These are phyloP conservation scores for Globisporangium acanthophoron DNA, from an alignment of 352 stramenopile species.

Conservation along the genomic window DNA sequence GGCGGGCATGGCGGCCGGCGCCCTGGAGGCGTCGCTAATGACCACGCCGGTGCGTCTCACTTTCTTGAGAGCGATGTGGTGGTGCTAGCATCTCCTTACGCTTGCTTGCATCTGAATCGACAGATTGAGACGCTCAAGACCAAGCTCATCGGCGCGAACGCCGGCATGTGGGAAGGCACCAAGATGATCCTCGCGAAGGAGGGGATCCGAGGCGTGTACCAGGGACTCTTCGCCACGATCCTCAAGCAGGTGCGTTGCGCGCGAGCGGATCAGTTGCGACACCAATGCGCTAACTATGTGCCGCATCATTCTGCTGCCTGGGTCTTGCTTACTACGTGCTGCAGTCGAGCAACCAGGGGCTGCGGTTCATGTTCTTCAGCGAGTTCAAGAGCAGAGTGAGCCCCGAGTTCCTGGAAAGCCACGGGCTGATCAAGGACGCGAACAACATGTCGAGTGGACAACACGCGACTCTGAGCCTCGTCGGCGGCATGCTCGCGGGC, in stretches of 20 bases:
- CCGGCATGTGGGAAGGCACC: slow-evolving; percentile 86
- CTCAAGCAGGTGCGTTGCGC: slow-evolving; percentile 83
- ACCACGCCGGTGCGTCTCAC: slow-evolving; percentile 81
- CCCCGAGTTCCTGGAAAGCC: slow-evolving; percentile 44
- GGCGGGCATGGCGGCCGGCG: slow-evolving; percentile 90
- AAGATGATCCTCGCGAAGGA: slow-evolving; percentile 91
- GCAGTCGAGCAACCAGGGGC: slow-evolving; percentile 91
- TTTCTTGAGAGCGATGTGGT: too few species aligned
- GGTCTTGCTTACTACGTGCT: not conserved
- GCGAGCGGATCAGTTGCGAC: not conserved
- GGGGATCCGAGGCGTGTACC: slow-evolving; percentile 90
- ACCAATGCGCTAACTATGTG: too few species aligned
- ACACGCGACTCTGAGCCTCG: slow-evolving; percentile 82
- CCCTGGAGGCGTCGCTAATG: slow-evolving; percentile 89
- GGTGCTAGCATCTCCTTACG: not conserved
- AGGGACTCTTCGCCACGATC: slow-evolving; percentile 91
- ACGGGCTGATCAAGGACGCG: slow-evolving; percentile 54
- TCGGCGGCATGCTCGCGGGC: slow-evolving; percentile 94
- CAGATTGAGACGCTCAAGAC: slow-evolving; percentile 96
- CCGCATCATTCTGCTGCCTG: too few species aligned
- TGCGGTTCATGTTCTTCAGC: slow-evolving; percentile 97
- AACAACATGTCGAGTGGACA: slow-evolving; percentile 68
- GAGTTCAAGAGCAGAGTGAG: slow-evolving; percentile 88
- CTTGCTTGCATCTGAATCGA: not conserved
- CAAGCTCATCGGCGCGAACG: slow-evolving; percentile 96